Evolutionary conservation across 2,329 filamentous ascomycete species (phyloP), one percentile per base, ranked within the genome.

Genomic region (Bipolaris oryzae): DNA sequence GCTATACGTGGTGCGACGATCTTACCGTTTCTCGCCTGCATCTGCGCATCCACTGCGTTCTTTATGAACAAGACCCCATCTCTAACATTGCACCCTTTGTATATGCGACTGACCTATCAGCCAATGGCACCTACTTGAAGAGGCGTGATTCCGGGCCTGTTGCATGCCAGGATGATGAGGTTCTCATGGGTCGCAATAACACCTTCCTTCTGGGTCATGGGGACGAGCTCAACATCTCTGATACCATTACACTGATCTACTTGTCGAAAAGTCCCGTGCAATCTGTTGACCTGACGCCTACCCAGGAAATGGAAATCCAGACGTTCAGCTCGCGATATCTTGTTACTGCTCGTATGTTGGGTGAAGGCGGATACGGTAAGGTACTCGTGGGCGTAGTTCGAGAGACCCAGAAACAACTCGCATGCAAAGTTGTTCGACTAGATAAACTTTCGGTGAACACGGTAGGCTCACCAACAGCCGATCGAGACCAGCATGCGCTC

Each of bases 401-500:
- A 21, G 72, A 71, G 6, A 84, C 82, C 0, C 78, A 80, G 35
- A 81, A 80, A 53, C 89, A 91, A 65, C 62, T 90, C 18, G 88
- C 87, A 10, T 92, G 89, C 77, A 91, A 92, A 66, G 74, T 90
- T 7, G 77, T 90, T 49, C 78, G 84, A 50, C 66, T 89, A 2
- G 76, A 63, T 41, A 56, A 53, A 13, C 16, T 54, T 33, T 16
- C 47, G 2, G 15, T 50, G 15, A 53, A 59, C 3, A 58, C 54
- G 28, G 53, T 63, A 9, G 57, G 51, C 15, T 35, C 31, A 9
- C 52, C 61, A 2, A 60, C 46, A 10, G 44, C 21, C 1, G 47
- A 51, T 7, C 45, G 31, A 21, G 44, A 53, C 3, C 31, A 59
- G 34, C 43, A 53, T 33, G 33, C 34, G 1, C 45, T n/a, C 9